These are phyloP conservation scores for Penicillium hordei DNA, from an alignment of 2,329 filamentous ascomycete genomes.

Conservation along the genomic window DNA sequence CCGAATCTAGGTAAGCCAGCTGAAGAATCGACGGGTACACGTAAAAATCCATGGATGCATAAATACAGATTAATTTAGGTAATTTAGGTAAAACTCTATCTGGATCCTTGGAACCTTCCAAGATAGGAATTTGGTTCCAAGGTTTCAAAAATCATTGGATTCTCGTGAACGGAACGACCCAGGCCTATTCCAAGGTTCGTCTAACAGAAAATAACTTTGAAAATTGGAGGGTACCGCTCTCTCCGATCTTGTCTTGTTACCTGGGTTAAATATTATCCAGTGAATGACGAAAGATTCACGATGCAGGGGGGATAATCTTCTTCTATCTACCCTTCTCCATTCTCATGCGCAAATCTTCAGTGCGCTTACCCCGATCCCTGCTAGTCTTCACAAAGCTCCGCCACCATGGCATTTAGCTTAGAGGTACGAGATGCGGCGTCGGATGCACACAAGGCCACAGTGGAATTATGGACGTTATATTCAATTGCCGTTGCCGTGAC, in stretches of 20 bases:
- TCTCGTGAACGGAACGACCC: background rate
- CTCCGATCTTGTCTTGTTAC: no score
- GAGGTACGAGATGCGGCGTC: slow-evolving; percentile 17
- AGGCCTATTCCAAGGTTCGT: background rate
- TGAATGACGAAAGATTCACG: no score
- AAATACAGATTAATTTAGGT: no score
- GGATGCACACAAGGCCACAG: slow-evolving; percentile 14
- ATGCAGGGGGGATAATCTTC: background rate
- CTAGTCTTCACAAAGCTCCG: background rate
- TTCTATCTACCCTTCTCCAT: background rate
- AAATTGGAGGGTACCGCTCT: no score
- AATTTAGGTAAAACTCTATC: no score
- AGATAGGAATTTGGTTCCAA: no score
- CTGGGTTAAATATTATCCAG: no score
- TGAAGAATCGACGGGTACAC: no score
- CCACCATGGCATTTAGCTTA: background rate
- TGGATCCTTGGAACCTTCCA: no score
- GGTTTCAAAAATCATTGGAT: background rate
- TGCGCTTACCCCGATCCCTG: background rate
- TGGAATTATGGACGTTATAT: slow-evolving; percentile 31
- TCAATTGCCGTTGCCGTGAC: slow-evolving; percentile 26
- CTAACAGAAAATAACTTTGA: no score
- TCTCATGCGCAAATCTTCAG: background rate
- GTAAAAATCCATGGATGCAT: no score
- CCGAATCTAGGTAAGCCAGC: no score